A percentile compares a stretch with the other conserved stretches of the same genome.
phyloP scores from a whole-genome alignment of 768 basidiomycete species.

The Calocybe indica region DNA sequence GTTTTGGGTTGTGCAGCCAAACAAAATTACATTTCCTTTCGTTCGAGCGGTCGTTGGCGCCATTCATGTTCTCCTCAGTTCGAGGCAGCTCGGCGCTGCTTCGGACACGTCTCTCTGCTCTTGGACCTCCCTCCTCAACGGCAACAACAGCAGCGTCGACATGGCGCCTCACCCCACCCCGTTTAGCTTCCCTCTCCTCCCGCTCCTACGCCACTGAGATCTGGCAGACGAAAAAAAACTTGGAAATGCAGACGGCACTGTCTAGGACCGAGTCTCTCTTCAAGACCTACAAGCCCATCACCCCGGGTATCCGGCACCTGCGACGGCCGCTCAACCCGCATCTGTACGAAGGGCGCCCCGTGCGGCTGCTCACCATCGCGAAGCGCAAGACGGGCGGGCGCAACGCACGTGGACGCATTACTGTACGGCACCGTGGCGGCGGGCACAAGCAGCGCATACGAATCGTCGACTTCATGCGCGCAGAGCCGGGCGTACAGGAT shows the following conservation, averaged over 20 bases:
- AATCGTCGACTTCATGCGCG: conserved; percentile 77
- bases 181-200: conserved; percentile 8
- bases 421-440: conserved; percentile 85
- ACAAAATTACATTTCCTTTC: neutral
- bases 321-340: conserved; percentile 78
- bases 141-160: conserved; percentile 4
- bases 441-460: conserved; percentile 87
- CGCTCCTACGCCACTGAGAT: conserved; percentile 31
- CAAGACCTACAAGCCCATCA: conserved; percentile 88
- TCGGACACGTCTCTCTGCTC: conserved; percentile 24
- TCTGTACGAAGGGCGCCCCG: conserved; percentile 79
- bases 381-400: conserved; percentile 84
- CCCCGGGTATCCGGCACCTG: conserved; percentile 83
- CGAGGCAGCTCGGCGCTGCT: conserved; percentile 37
- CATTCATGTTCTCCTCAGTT: conserved; percentile 36
- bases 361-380: conserved; percentile 76
- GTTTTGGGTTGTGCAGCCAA: neutral
- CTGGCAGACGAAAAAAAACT: conserved; percentile 27
- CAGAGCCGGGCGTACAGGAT: conserved; percentile 76
- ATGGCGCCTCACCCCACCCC: conserved; percentile 8
- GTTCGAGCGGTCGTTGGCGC: neutral
- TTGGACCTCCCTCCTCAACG: conserved; percentile 11
- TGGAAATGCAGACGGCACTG: conserved; percentile 36
- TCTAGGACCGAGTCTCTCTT: conserved; percentile 52
- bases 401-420: conserved; percentile 77